These are phyloP conservation scores for Talaromyces albobiverticillius DNA, from an alignment of 2,329 filamentous ascomycete genomes.

Conservation along the genomic window DNA sequence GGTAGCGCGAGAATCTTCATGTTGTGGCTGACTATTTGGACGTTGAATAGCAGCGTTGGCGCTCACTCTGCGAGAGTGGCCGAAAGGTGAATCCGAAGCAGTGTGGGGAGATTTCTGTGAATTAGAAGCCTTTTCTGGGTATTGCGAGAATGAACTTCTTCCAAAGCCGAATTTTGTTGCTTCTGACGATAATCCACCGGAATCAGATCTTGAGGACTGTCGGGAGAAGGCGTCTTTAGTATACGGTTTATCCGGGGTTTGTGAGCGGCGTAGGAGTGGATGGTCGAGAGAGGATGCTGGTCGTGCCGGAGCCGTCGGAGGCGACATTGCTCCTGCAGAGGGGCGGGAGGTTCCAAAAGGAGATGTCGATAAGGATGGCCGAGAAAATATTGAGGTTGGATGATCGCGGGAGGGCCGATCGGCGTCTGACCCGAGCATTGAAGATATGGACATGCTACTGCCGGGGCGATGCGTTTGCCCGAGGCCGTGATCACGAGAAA, in stretches of 20 bases:
- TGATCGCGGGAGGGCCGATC: constrained; percentile 47
- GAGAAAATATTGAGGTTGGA: constrained; percentile 47
- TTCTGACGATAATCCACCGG: constrained; percentile 32
- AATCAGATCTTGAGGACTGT: constrained; percentile 36
- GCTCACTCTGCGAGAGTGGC: constrained; percentile 40
- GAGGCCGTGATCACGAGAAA: constrained; percentile 55
- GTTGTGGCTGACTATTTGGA: constrained; percentile 41
- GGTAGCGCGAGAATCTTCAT: constrained; percentile 33
- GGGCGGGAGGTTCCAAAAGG: constrained; percentile 32
- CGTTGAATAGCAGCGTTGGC: constrained; percentile 42
- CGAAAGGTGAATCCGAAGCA: constrained; percentile 31
- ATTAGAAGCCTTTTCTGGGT: constrained; percentile 33
- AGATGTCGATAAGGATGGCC: constrained; percentile 36
- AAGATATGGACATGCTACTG: constrained; percentile 72
- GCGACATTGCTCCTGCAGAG: constrained; percentile 40
- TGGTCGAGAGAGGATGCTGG: constrained; percentile 56
- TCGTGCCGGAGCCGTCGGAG: constrained; percentile 38
- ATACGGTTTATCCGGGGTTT: constrained; percentile 68
- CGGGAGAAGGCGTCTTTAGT: constrained; percentile 43
- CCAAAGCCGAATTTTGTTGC: constrained; percentile 31
- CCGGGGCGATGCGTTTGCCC: constrained; percentile 54
- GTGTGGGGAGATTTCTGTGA: constrained; percentile 34
- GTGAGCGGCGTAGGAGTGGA: constrained; percentile 61
- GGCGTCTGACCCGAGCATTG: constrained; percentile 60
- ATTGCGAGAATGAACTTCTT: constrained; percentile 31